Conservation (phyloP, 2,329 filamentous ascomycete genomes). For the Colletotrichum cordylinicola region DNA sequence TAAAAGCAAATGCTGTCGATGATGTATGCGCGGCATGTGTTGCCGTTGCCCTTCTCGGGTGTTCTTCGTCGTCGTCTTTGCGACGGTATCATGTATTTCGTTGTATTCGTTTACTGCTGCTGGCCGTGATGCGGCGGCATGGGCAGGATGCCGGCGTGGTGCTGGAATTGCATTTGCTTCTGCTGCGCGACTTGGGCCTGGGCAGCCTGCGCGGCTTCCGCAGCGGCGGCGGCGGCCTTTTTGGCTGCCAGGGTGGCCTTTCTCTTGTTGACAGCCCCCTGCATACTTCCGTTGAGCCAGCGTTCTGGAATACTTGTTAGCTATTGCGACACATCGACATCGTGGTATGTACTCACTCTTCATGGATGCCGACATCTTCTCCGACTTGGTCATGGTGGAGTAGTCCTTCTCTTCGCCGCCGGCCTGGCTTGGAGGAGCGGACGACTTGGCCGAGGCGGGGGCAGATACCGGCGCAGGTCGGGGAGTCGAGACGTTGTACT, state of each 20-base stretch:
- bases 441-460: slow-evolving; percentile 20
- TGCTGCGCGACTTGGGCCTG: background rate
- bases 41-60: background rate
- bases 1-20: slow-evolving; percentile 4
- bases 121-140: background rate
- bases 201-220: background rate
- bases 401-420: slow-evolving; percentile 58
- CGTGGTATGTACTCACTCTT: slow-evolving; percentile 55
- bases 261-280: slow-evolving; percentile 63
- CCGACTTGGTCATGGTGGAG: slow-evolving; percentile 66
- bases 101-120: background rate
- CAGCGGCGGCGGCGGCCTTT: slow-evolving; percentile 54
- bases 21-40: background rate
- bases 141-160: slow-evolving; percentile 3
- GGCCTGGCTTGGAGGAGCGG: slow-evolving; percentile 20
- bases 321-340: background rate
- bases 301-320: slow-evolving; percentile 49
- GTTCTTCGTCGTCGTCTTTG: background rate
- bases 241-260: slow-evolving; percentile 66
- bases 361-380: slow-evolving; percentile 72
- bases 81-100: background rate
- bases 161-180: slow-evolving; percentile 2
- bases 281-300: slow-evolving; percentile 67
- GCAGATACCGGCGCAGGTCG: slow-evolving; percentile 13
- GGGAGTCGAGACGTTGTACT: slow-evolving; percentile 6